These are phyloP conservation scores for Hirsutella minnesotensis DNA, from an alignment of 2,329 filamentous ascomycete genomes.

Conservation along the genomic window DNA sequence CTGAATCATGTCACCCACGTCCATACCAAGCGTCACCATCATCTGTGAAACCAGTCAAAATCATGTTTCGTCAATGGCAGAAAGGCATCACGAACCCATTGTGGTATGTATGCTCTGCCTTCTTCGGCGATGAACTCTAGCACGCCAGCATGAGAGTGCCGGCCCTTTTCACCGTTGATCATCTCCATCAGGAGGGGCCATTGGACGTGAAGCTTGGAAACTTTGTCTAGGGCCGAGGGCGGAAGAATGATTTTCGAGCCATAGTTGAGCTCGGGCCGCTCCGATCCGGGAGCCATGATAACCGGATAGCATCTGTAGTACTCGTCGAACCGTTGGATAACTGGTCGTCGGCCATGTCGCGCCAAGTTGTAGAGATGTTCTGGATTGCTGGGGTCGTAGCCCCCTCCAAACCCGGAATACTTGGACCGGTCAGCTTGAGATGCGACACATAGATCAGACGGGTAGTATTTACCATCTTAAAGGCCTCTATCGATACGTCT, in stretches of 20 bases:
- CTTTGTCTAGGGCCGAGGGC: conserved; percentile 91
- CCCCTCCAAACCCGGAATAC: conserved; percentile 26
- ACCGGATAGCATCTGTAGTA: conserved; percentile 97
- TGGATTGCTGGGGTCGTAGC: conserved; percentile 35
- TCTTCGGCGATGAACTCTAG: conserved; percentile 97
- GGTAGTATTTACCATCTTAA: too few relatives aligned
- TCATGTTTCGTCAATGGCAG: not conserved
- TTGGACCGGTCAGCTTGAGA: conserved; percentile 5
- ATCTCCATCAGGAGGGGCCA: conserved; percentile 97
- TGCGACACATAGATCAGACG: too few relatives aligned
- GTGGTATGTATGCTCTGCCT: conserved; percentile 88
- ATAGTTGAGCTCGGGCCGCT: conserved; percentile 83
- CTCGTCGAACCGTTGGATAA: conserved; percentile 80
- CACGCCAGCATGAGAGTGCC: conserved; percentile 84
- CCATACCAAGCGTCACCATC: conserved; percentile 83
- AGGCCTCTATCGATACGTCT: too few relatives aligned
- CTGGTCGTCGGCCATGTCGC: conserved; percentile 31
- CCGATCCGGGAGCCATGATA: conserved; percentile 83
- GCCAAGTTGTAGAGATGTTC: conserved; percentile 37
- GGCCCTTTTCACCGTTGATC: conserved; percentile 71
- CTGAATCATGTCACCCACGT: conserved; percentile 89
- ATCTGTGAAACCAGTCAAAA: conserved; percentile 43
- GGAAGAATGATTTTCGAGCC: conserved; percentile 97
- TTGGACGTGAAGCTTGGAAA: conserved; percentile 89
- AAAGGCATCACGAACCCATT: conserved; percentile 55